Percentiles rank a stretch among this genome's conserved stretches.
phyloP scores from a whole-genome alignment of 805 yeast genomes.

The Lachancea quebecensis region DNA sequence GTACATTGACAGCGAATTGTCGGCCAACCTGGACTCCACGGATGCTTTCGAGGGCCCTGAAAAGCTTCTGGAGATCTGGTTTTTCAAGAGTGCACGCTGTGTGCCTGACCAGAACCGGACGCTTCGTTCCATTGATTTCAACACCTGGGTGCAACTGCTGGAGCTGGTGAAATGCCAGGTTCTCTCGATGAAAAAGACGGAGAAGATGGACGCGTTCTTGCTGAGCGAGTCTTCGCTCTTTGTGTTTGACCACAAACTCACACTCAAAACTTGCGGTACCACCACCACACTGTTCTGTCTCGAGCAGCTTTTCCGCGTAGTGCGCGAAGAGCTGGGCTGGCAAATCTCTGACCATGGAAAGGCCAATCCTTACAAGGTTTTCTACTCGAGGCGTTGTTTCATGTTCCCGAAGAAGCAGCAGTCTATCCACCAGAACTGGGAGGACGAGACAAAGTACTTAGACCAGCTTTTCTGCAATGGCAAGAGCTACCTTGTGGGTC shows the following conservation, averaged over 20 bases:
- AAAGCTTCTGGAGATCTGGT: slow-evolving; percentile 86
- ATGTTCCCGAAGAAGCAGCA: slow-evolving; percentile 80
- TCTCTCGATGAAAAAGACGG: slow-evolving; percentile 65
- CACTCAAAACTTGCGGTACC: slow-evolving; percentile 93
- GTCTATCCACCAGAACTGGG: slow-evolving; percentile 80
- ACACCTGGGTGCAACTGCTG: slow-evolving; percentile 63
- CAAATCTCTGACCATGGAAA: slow-evolving; percentile 23
- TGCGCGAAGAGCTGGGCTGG: slow-evolving; percentile 39
- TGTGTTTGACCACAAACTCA: slow-evolving; percentile 77
- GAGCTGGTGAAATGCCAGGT: slow-evolving; percentile 85
- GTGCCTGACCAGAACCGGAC: slow-evolving; percentile 37
- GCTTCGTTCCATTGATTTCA: slow-evolving; percentile 57
- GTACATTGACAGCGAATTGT: slow-evolving; percentile 71
- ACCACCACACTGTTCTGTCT: slow-evolving; percentile 83
- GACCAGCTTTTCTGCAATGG: slow-evolving; percentile 59
- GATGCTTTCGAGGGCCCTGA: slow-evolving; percentile 98
- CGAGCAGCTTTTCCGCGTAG: slow-evolving; percentile 51
- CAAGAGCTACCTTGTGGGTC: slow-evolving; percentile 71
- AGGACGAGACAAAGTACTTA: slow-evolving; percentile 64
- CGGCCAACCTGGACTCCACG: slow-evolving; percentile 75
- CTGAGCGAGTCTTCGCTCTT: slow-evolving; percentile 86
- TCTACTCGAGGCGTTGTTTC: slow-evolving; percentile 86
- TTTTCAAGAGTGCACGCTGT: slow-evolving; percentile 45
- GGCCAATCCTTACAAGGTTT: slow-evolving; percentile 53
- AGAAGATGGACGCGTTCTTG: slow-evolving; percentile 70